phyloP scores from a whole-genome alignment of 106 monocot species.

The Platanthera zijinensis region DNA sequence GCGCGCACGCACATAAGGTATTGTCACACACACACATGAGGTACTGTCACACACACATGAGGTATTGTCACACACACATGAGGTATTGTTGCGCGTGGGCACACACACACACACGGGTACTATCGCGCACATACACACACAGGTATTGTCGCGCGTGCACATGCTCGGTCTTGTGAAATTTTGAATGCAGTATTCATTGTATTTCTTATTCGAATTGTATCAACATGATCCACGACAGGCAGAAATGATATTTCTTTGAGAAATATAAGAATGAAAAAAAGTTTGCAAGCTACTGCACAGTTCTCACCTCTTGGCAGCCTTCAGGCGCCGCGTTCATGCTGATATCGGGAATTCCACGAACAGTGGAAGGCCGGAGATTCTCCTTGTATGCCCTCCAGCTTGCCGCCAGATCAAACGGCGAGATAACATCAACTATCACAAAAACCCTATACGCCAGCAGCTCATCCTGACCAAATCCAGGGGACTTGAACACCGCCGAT shows the following conservation, averaged over 20 bases:
- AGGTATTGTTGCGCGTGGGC: too few species aligned
- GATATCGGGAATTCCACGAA: constrained; percentile 73
- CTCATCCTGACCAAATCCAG: constrained; percentile 18
- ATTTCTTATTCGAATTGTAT: too few species aligned
- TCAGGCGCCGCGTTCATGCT: constrained; percentile 38
- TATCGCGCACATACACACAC: too few species aligned
- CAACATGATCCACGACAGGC: too few species aligned
- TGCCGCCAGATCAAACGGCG: constrained; percentile 84
- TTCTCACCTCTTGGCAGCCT: constrained; percentile 35
- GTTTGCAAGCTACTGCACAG: neutral
- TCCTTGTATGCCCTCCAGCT: constrained; percentile 86
- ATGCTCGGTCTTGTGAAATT: too few species aligned
- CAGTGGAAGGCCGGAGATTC: constrained; percentile 61
- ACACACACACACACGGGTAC: too few species aligned
- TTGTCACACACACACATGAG: too few species aligned
- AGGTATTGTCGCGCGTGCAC: too few species aligned
- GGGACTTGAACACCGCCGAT: constrained; percentile 37
- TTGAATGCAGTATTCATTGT: too few species aligned
- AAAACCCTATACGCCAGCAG: constrained; percentile 42
- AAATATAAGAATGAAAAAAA: neutral
- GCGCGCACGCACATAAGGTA: too few species aligned
- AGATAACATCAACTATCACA: constrained; percentile 45
- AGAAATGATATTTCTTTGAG: neutral
- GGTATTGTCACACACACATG: too few species aligned
- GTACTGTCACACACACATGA: too few species aligned